Evolutionary conservation across 345 rosid genomes (phyloP).

Genomic region (Eutrema heterophyllum): DNA sequence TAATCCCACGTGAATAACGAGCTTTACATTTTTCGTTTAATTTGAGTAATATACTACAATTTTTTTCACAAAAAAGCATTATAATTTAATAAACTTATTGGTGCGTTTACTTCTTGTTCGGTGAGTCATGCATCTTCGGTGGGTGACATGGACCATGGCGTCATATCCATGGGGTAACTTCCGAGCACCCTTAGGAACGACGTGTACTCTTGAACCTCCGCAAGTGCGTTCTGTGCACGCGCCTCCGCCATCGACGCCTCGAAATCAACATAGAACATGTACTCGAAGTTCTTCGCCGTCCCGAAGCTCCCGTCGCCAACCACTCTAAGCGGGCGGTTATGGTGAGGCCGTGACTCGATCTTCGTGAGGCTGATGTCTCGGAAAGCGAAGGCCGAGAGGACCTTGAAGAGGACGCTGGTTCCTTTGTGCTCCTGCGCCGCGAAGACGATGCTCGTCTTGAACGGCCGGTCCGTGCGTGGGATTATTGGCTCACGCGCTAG

Average conservation of each 20-base stretch:
- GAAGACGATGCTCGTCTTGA: slow-evolving; percentile 95
- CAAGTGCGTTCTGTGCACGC: slow-evolving; percentile 90
- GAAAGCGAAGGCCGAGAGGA: slow-evolving; percentile 87
- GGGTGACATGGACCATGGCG: slow-evolving; percentile 79
- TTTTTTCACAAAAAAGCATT: background rate
- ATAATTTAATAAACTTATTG: slow-evolving; percentile 6
- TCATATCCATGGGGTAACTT: slow-evolving; percentile 99
- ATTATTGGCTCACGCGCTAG: slow-evolving; percentile 95
- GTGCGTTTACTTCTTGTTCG: background rate
- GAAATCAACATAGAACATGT: slow-evolving; percentile 86
- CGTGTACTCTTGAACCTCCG: slow-evolving; percentile 98
- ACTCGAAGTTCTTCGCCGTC: slow-evolving; percentile 90
- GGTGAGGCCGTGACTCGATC: slow-evolving; percentile 94
- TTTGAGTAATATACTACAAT: background rate
- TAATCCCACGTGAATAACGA: slow-evolving; percentile 5
- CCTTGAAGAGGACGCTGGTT: slow-evolving; percentile 86
- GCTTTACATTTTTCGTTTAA: background rate
- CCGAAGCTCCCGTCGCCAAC: slow-evolving; percentile 84
- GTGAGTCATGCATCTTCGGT: slow-evolving; percentile 28
- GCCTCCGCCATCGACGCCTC: slow-evolving; percentile 97
- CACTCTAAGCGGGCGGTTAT: slow-evolving; percentile 68
- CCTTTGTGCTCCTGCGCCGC: slow-evolving; percentile 96
- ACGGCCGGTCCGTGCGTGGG: slow-evolving; percentile 90
- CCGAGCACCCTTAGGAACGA: slow-evolving; percentile 92
- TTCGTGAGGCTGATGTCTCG: slow-evolving; percentile 80